Percentiles rank a stretch among this genome's conserved stretches.
Conservation (phyloP, 1,284 basidiomycete species). For the Ceratobasidium sp. region DNA sequence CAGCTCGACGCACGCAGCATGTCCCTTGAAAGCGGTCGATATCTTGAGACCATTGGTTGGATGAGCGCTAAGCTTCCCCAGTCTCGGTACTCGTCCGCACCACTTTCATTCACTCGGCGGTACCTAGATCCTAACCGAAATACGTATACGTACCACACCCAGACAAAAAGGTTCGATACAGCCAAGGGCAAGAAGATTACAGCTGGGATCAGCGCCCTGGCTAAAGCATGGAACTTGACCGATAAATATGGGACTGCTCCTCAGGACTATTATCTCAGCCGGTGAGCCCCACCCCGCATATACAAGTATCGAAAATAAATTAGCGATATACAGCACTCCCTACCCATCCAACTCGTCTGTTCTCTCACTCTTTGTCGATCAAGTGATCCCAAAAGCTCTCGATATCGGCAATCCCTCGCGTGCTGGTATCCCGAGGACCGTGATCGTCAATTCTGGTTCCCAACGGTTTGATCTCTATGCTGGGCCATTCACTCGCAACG, state of each 20-base stretch:
- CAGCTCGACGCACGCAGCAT: conserved; percentile 74
- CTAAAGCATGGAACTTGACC: conserved; percentile 66
- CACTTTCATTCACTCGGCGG: conserved; percentile 73
- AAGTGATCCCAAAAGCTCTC: conserved; percentile 70
- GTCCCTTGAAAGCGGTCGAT: conserved; percentile 83
- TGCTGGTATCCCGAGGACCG: conserved; percentile 69
- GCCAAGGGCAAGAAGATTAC: conserved; percentile 66
- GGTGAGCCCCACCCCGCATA: conserved; percentile 58
- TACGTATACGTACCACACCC: conserved; percentile 61
- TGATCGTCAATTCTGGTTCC: conserved; percentile 80
- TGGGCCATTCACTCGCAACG: conserved; percentile 68
- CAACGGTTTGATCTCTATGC: conserved; percentile 78
- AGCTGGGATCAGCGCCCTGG: conserved; percentile 65
- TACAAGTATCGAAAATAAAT: not conserved
- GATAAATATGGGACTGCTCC: conserved; percentile 76
- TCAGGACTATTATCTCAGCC: conserved; percentile 74
- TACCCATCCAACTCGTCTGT: conserved; percentile 75
- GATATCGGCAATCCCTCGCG: conserved; percentile 70
- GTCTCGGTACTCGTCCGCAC: conserved; percentile 61
- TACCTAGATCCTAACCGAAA: conserved; percentile 81
- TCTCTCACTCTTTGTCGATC: conserved; percentile 69
- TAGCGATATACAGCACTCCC: not conserved
- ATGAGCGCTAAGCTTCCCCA: conserved; percentile 49
- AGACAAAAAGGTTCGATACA: conserved; percentile 72
- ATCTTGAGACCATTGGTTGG: conserved; percentile 87